Percentiles rank a stretch among this genome's conserved stretches.
Evolutionary conservation across 2,329 filamentous ascomycete species (phyloP).

Genomic region (Penicillium sp.): DNA sequence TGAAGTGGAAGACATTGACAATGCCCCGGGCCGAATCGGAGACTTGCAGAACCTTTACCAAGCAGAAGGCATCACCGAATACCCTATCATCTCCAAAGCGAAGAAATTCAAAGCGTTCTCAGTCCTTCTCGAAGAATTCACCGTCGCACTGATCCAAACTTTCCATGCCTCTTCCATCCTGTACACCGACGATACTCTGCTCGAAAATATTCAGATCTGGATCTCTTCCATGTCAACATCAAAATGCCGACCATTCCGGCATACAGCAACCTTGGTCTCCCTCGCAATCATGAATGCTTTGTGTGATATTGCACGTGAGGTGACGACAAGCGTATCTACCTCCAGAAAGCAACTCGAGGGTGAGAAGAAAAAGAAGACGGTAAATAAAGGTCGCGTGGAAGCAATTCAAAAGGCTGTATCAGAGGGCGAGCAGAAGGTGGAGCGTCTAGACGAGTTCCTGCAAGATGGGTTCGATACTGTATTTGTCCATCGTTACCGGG

Average conservation of each 20-base stretch:
- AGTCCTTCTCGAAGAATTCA: slow-evolving; percentile 72
- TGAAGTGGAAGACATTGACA: slow-evolving; percentile 87
- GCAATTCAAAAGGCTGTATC: slow-evolving; percentile 70
- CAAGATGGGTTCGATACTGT: slow-evolving; percentile 87
- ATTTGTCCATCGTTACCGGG: slow-evolving; percentile 92
- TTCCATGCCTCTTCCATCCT: slow-evolving; percentile 79
- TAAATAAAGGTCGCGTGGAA: slow-evolving; percentile 74
- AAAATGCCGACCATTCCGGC: slow-evolving; percentile 80
- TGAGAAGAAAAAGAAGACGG: slow-evolving; percentile 67
- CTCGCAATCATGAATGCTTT: slow-evolving; percentile 76
- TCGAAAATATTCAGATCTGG: slow-evolving; percentile 90
- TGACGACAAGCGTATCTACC: slow-evolving; percentile 70
- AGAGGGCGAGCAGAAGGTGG: slow-evolving; percentile 66
- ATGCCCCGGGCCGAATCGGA: slow-evolving; percentile 70
- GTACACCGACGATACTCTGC: slow-evolving; percentile 70
- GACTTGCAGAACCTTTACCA: slow-evolving; percentile 90
- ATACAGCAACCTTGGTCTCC: slow-evolving; percentile 84
- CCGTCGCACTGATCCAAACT: slow-evolving; percentile 69
- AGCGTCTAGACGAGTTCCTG: slow-evolving; percentile 67
- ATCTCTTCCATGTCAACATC: slow-evolving; percentile 87
- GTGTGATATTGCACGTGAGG: slow-evolving; percentile 67
- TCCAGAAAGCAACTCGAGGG: slow-evolving; percentile 74
- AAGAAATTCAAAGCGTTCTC: slow-evolving; percentile 77
- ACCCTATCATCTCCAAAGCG: slow-evolving; percentile 81
- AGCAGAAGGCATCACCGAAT: slow-evolving; percentile 79